These are phyloP conservation scores for Spongiforma sp. DNA, from an alignment of 1,284 basidiomycete genomes.

Conservation along the genomic window DNA sequence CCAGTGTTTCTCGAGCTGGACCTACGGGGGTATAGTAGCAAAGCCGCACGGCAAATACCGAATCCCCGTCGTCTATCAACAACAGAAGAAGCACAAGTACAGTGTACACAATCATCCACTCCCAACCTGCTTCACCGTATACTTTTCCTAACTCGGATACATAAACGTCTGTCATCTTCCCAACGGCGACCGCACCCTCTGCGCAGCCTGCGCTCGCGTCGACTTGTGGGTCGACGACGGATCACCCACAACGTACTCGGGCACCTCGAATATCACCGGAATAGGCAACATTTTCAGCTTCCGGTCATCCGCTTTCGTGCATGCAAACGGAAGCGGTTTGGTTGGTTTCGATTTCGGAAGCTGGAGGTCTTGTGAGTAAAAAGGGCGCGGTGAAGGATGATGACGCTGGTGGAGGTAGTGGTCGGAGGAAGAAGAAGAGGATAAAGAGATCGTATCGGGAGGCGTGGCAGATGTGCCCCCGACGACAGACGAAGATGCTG, in stretches of 20 bases:
- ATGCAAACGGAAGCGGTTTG: slow-evolving; percentile 55
- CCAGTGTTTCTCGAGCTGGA: too few relatives aligned
- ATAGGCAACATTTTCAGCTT: slow-evolving; percentile 55
- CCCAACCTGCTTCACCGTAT: slow-evolving; percentile 51
- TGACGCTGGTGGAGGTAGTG: too few relatives aligned
- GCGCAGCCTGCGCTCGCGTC: slow-evolving; percentile 34
- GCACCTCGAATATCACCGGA: slow-evolving; percentile 49
- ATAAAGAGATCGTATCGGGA: too few relatives aligned
- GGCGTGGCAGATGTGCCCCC: slow-evolving; percentile 19
- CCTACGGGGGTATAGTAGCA: too few relatives aligned
- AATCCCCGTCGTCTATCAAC: too few relatives aligned
- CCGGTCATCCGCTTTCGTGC: slow-evolving; percentile 51
- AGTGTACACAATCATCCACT: too few relatives aligned
- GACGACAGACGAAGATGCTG: slow-evolving; percentile 31
- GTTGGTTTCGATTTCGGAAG: slow-evolving; percentile 43
- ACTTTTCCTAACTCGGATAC: slow-evolving; percentile 68
- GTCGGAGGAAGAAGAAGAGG: too few relatives aligned
- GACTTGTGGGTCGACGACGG: slow-evolving; percentile 23
- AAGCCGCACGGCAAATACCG: too few relatives aligned
- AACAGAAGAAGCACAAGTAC: background rate
- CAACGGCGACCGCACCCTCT: slow-evolving; percentile 38
- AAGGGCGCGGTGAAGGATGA: too few relatives aligned
- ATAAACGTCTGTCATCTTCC: slow-evolving; percentile 46
- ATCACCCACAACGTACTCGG: slow-evolving; percentile 28
- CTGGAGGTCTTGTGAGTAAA: too few relatives aligned